Evolutionary conservation across 805 yeast genomes (phyloP).

Genomic region (Candida schatavii): DNA sequence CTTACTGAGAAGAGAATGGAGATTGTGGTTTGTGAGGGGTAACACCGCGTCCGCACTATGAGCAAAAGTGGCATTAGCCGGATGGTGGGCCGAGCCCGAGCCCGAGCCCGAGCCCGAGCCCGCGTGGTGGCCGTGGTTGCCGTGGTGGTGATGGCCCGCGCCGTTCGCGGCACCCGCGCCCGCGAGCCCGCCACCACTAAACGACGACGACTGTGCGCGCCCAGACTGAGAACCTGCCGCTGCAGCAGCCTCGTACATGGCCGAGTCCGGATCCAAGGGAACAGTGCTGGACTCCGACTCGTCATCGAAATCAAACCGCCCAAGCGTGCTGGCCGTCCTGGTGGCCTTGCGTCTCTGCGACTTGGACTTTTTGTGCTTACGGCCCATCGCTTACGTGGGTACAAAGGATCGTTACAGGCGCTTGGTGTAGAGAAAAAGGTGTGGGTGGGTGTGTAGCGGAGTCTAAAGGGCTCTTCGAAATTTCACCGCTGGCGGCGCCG

Average conservation of each 20-base stretch:
- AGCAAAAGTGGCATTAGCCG: not conserved
- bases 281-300: not conserved
- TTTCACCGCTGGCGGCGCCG: too few relatives aligned
- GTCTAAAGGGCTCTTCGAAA: too few relatives aligned
- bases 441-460: too few relatives aligned
- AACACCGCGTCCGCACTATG: slow-evolving; percentile 7
- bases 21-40: slow-evolving; percentile 39
- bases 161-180: not conserved
- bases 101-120: slow-evolving; percentile 6
- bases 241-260: slow-evolving; percentile 23
- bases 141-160: not conserved
- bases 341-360: not conserved
- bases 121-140: slow-evolving; percentile 9
- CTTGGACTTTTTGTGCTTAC: not conserved
- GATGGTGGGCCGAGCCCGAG: slow-evolving; percentile 1
- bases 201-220: not conserved
- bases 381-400: not conserved
- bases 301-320: not conserved
- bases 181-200: not conserved
- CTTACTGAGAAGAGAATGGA: slow-evolving; percentile 27
- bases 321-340: not conserved
- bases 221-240: slow-evolving; percentile 28
- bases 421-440: too few relatives aligned
- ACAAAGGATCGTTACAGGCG: too few relatives aligned
- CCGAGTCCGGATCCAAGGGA: not conserved